These are phyloP conservation scores for Mycena filopes DNA, from an alignment of 768 basidiomycete species.

Conservation along the genomic window DNA sequence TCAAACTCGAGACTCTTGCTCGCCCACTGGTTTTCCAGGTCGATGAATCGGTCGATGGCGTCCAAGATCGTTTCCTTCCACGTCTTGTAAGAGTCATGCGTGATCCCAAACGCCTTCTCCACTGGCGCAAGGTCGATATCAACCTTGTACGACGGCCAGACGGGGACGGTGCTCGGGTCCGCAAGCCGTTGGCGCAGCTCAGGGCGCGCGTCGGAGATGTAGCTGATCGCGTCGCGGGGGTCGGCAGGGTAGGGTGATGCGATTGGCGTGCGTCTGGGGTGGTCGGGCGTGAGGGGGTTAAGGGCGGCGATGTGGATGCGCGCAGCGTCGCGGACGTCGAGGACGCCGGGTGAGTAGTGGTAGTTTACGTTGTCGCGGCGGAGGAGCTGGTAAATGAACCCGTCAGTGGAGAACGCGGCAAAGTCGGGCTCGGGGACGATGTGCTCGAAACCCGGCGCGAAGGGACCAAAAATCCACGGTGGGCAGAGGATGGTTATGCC, in stretches of 20 bases:
- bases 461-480: slow-evolving; percentile 39
- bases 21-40: too few relatives aligned
- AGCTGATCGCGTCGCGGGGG: slow-evolving; percentile 21
- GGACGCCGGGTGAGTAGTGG: slow-evolving; percentile 8
- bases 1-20: too few relatives aligned
- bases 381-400: slow-evolving; percentile 26
- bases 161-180: too few relatives aligned
- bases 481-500: slow-evolving; percentile 35
- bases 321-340: too few relatives aligned
- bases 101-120: too few relatives aligned
- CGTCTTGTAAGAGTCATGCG: too few relatives aligned
- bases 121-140: too few relatives aligned
- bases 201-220: too few relatives aligned
- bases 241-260: slow-evolving; percentile 6
- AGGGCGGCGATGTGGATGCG: slow-evolving; percentile 30
- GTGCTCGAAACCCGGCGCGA: slow-evolving; percentile 36
- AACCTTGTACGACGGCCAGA: slow-evolving; percentile 19
- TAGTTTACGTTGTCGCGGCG: slow-evolving; percentile 15
- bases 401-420: slow-evolving; percentile 24
- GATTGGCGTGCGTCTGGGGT: slow-evolving; percentile 19
- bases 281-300: slow-evolving; percentile 10
- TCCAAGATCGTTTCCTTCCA: too few relatives aligned
- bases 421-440: slow-evolving; percentile 29
- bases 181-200: too few relatives aligned
- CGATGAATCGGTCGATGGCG: too few relatives aligned